A percentile compares a stretch with the other conserved stretches of the same genome.
Evolutionary conservation across 169 alveolate genomes (phyloP).

Genomic region (Plasmodium blacklocki): DNA sequence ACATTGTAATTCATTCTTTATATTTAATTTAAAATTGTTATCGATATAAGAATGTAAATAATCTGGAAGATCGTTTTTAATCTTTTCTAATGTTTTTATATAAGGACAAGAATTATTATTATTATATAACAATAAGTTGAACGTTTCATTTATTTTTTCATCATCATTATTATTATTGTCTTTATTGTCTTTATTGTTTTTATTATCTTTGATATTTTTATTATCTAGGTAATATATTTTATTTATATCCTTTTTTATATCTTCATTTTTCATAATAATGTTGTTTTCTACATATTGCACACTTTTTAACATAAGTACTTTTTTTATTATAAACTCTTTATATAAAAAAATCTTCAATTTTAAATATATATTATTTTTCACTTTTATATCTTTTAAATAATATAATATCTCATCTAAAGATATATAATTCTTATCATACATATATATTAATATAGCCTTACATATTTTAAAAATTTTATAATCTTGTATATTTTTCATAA

Average conservation of each 20-base stretch:
- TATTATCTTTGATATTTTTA: background rate
- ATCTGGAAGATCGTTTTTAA: background rate
- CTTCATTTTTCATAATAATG: background rate
- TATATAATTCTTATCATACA: no score
- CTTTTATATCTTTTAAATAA: slow-evolving; percentile 14
- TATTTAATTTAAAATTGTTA: slow-evolving; percentile 5
- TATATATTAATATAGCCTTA: slow-evolving; percentile 8
- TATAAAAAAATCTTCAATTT: slow-evolving; percentile 29
- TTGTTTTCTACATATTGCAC: background rate
- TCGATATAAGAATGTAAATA: slow-evolving; percentile 18
- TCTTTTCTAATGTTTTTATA: background rate
- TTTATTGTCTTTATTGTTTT: background rate
- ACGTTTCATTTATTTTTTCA: background rate
- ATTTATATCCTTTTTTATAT: background rate
- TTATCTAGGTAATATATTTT: background rate
- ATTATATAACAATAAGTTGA: no score
- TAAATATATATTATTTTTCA: slow-evolving; percentile 12
- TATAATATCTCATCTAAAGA: background rate
- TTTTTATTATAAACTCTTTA: slow-evolving; percentile 14
- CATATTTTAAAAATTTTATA: slow-evolving; percentile 18
- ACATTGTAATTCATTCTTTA: slow-evolving; percentile 1
- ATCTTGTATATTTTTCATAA: slow-evolving; percentile 23
- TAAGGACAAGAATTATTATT: background rate
- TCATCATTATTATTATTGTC: background rate
- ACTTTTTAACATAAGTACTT: background rate